Conservation (phyloP, 495 filamentous ascomycete species). For the Bacidia gigantensis region DNA sequence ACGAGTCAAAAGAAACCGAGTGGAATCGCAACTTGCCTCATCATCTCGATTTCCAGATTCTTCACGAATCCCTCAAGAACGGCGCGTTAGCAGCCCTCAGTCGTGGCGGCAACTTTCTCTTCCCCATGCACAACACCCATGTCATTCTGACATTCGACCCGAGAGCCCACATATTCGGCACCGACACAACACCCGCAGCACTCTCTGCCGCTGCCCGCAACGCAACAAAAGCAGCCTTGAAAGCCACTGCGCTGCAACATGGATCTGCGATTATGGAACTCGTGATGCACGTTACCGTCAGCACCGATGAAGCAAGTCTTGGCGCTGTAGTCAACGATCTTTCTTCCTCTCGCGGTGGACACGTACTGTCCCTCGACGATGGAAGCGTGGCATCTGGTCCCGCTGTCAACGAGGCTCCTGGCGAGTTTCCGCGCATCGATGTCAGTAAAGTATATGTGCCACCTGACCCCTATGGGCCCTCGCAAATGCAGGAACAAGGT, state of each 20-base stretch:
- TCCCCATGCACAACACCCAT: constrained; percentile 57
- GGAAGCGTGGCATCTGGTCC: constrained; percentile 29
- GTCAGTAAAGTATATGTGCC: constrained; percentile 65
- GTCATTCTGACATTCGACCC: constrained; percentile 58
- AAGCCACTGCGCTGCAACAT: constrained; percentile 32
- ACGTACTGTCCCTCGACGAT: constrained; percentile 67
- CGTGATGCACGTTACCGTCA: constrained; percentile 75
- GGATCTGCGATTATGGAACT: constrained; percentile 71
- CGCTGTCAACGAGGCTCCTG: constrained; percentile 16
- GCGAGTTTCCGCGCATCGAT: constrained; percentile 40
- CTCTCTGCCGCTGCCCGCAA: constrained; percentile 63
- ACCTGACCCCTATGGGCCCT: constrained; percentile 59
- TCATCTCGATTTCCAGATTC: constrained; percentile 38
- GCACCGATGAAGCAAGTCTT: constrained; percentile 58
- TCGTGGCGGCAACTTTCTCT: constrained; percentile 63
- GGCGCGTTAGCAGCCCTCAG: constrained; percentile 75
- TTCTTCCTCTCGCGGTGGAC: constrained; percentile 65
- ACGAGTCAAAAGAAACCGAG: constrained; percentile 1
- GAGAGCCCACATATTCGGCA: constrained; percentile 47
- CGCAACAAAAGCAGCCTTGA: constrained; percentile 54
- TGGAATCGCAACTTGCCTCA: constrained; percentile 35
- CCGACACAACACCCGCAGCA: constrained; percentile 56
- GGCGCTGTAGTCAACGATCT: constrained; percentile 87
- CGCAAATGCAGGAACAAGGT: constrained; percentile 12
- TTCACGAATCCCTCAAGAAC: constrained; percentile 56